These are phyloP conservation scores for Spathaspora sp. DNA, from an alignment of 1,139 yeast species.

Conservation along the genomic window DNA sequence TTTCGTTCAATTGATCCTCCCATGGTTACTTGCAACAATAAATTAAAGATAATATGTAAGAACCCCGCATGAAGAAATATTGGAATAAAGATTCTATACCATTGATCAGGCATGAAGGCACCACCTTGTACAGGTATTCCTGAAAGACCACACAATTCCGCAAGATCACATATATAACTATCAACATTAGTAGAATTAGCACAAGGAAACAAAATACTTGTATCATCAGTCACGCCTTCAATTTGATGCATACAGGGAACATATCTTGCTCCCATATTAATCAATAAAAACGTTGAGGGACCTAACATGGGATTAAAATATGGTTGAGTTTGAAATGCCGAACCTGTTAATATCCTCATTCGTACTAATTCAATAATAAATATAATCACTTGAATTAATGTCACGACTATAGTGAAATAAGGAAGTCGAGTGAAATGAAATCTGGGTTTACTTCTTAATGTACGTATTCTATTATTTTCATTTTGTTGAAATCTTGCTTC, in stretches of 20 bases:
- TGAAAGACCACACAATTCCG: constrained; percentile 63
- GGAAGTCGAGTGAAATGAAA: constrained; percentile 47
- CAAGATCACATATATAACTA: constrained; percentile 57
- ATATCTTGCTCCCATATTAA: constrained; percentile 72
- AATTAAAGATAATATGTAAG: constrained; percentile 65
- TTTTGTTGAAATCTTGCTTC: constrained; percentile 20
- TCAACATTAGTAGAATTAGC: constrained; percentile 60
- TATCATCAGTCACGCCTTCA: constrained; percentile 49
- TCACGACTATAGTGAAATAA: constrained; percentile 46
- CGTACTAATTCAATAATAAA: constrained; percentile 67
- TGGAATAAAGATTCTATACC: constrained; percentile 71
- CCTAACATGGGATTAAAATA: constrained; percentile 80
- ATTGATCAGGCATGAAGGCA: constrained; percentile 53
- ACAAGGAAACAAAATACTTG: constrained; percentile 57
- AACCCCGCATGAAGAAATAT: constrained; percentile 79
- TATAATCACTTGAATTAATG: constrained; percentile 54
- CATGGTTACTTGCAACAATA: constrained; percentile 59
- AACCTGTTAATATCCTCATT: constrained; percentile 63
- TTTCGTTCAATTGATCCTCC: constrained; percentile 63
- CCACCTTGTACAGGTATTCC: constrained; percentile 36
- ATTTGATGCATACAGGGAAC: constrained; percentile 69
- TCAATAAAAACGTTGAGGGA: constrained; percentile 67
- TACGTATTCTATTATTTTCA: constrained; percentile 27
- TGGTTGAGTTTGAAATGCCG: constrained; percentile 69
- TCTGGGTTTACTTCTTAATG: constrained; percentile 32